A percentile compares a stretch with the other conserved stretches of the same genome.
Evolutionary conservation across 345 rosid genomes (phyloP).

Genomic region (Salix exigua): DNA sequence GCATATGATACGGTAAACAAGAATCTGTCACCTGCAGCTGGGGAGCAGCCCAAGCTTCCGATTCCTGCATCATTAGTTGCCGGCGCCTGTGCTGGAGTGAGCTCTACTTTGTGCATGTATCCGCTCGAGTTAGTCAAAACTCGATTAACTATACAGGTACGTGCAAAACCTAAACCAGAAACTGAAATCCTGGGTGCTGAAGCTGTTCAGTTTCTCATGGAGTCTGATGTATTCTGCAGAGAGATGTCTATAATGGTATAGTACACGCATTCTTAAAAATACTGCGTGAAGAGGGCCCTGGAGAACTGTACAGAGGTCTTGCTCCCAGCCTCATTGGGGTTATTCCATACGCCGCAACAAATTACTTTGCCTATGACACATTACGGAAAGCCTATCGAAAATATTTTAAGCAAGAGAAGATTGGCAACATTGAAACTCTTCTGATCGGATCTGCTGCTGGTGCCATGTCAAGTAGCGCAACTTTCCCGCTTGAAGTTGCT

Average conservation of each 20-base stretch:
- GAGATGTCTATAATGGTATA: slow-evolving; percentile 71
- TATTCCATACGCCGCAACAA: slow-evolving; percentile 87
- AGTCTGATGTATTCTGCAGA: slow-evolving; percentile 42
- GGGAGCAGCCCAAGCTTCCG: slow-evolving; percentile 62
- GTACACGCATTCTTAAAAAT: slow-evolving; percentile 77
- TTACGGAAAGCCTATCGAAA: slow-evolving; percentile 64
- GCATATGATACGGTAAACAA: slow-evolving; percentile 86
- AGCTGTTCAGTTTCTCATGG: background rate
- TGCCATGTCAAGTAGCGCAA: slow-evolving; percentile 84
- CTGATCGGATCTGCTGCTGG: slow-evolving; percentile 84
- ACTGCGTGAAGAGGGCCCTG: slow-evolving; percentile 68
- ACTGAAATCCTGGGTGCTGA: background rate
- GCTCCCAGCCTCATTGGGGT: slow-evolving; percentile 95
- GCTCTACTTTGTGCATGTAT: slow-evolving; percentile 84
- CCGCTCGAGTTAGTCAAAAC: slow-evolving; percentile 93
- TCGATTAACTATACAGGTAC: slow-evolving; percentile 87
- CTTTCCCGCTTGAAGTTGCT: slow-evolving; percentile 95
- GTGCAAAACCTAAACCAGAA: background rate
- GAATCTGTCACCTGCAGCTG: slow-evolving; percentile 57
- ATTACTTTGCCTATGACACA: slow-evolving; percentile 89
- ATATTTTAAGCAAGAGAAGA: slow-evolving; percentile 67
- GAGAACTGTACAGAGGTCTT: slow-evolving; percentile 88
- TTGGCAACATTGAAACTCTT: slow-evolving; percentile 86
- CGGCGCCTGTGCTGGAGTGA: slow-evolving; percentile 98
- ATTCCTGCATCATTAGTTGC: slow-evolving; percentile 86